Evolutionary conservation across 2,329 filamentous ascomycete genomes (phyloP).

Genomic region (Phialophora chinensis): DNA sequence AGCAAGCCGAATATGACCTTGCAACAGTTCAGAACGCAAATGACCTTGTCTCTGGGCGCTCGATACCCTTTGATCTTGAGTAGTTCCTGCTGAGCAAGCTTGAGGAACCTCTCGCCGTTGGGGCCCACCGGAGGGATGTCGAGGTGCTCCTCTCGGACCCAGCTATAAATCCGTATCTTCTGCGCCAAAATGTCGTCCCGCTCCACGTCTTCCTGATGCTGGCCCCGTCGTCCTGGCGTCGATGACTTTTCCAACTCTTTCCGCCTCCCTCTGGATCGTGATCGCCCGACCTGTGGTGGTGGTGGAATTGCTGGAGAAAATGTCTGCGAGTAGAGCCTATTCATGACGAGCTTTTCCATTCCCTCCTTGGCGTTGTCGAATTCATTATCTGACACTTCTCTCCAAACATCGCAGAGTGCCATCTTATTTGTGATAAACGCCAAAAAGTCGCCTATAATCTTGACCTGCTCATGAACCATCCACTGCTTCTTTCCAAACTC

Average conservation of each 20-base stretch:
- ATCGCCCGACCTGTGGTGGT: conserved; percentile 69
- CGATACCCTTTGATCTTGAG: conserved; percentile 96
- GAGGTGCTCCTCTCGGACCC: conserved; percentile 90
- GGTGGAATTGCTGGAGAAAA: conserved; percentile 93
- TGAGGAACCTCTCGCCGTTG: conserved; percentile 85
- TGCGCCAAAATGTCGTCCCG: conserved; percentile 94
- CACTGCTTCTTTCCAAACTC: conserved; percentile 98
- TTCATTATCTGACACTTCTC: conserved; percentile 91
- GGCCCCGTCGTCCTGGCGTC: conserved; percentile 84
- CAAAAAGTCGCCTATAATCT: conserved; percentile 96
- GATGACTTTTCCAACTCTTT: conserved; percentile 71
- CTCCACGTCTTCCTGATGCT: conserved; percentile 98
- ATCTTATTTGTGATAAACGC: conserved; percentile 98
- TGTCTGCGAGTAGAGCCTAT: conserved; percentile 90
- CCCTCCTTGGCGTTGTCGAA: conserved; percentile 98
- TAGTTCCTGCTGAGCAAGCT: conserved; percentile 89
- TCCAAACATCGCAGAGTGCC: conserved; percentile 96
- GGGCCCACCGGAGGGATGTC: conserved; percentile 87
- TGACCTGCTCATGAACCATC: conserved; percentile 99
- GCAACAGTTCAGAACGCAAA: conserved; percentile 97
- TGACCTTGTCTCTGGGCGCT: conserved; percentile 97
- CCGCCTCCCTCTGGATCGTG: conserved; percentile 67
- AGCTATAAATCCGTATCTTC: conserved; percentile 95
- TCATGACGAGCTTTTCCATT: conserved; percentile 99
- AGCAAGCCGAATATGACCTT: conserved; percentile 98